Evolutionary conservation across 805 yeast genomes (phyloP), one percentile per base, ranked within the genome.

Genomic region (Candida methanosorbosa): DNA sequence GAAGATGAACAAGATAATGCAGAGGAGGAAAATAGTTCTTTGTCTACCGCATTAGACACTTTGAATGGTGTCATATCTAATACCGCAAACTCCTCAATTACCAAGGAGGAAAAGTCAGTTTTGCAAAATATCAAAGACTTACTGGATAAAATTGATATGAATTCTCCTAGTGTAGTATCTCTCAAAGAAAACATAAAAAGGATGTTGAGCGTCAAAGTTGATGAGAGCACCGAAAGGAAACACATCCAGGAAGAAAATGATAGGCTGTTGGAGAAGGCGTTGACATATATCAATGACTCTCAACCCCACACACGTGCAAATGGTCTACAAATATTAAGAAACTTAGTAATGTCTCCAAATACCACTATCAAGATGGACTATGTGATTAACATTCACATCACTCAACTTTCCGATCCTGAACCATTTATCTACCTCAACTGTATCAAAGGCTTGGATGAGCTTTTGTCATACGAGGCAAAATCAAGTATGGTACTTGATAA

Each of bases 361-460:
- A 52, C 62, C 1, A 75, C 72, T 0, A 51, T 84, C 12, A 49
- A 69, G 0, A 32, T 71, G 9, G 72, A 69, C 4, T 69, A 72
- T 35, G 90, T 72, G 0, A 55, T 84, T 20, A 65, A 72, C 14
- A 55, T 85, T 12, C 84, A 82, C 50, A 48, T 82, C 14, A 58
- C 66, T 2, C 84, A 81, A 43, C 56, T 92, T 29, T 68, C 70
- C 31, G 94, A 86, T 44, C 66, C 75, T 0, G 98, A 90, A 39
- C 95, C 98, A 0, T 90, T 78, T 53, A 74, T 92, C 13, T 92
- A 85, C 51, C 54, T 92, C 36, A 90, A 85, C 49, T 81, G 81
- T 1, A 83, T 92, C 41, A 85, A 82, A 48, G 88, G 92, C 0
- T 56, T 92, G 18, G 79, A 76, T 29, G 64, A 70, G 13, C 54